Base-by-base conservation (phyloP, 805 yeast species). In the Candida nonsorbophila region DNA sequence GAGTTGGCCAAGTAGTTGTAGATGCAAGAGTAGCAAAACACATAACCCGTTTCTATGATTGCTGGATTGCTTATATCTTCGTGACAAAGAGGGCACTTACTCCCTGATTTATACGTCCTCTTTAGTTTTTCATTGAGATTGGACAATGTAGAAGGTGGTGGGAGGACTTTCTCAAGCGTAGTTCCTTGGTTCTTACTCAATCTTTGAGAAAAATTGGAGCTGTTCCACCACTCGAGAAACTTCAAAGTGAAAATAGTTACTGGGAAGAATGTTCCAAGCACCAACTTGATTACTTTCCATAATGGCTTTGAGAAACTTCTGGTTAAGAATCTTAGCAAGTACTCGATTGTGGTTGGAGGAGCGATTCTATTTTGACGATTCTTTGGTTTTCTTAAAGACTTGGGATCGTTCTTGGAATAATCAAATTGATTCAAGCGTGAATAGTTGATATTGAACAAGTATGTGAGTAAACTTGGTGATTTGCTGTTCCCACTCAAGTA, bases 151-250 rank as follows among this genome's bases (percentile, higher is more conserved):
- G 64, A 52, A 7, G 71, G 77, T 3, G 72, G 64, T 2, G 79
- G 79, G 10, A 77, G 54, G 2, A 63, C 62, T 28, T 56, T 57
- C 26, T 75, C 77, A 16, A 74, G 48, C 7, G 53, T 50, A 32
- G 66, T 63, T 8, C 67, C 62, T 28, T 61, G 61, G 26, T 65
- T 68, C 33, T 70, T 72, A 14, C 74, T 67, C 35, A 81, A 46
- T 46, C 74, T 72, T 4, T 71, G 54, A 3, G 84, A 76, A 47
- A 85, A 72, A 36, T 82, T 85, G 10, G 87, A 77, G 15, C 83
- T 72, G 37, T 77, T 76, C 94, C 95, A 88, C 96, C 97, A 88
- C 53, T 88, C 97, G 20, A 86, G 64, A 43, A 88, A 84, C 55
- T 86, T 85, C 36, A 88, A 65, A 14, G 79, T 47, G 49, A 90